A percentile compares a stretch with the other conserved stretches of the same genome.
These are phyloP conservation scores for Albifimbria verrucaria DNA, from an alignment of 2,329 filamentous ascomycete species.

Conservation along the genomic window DNA sequence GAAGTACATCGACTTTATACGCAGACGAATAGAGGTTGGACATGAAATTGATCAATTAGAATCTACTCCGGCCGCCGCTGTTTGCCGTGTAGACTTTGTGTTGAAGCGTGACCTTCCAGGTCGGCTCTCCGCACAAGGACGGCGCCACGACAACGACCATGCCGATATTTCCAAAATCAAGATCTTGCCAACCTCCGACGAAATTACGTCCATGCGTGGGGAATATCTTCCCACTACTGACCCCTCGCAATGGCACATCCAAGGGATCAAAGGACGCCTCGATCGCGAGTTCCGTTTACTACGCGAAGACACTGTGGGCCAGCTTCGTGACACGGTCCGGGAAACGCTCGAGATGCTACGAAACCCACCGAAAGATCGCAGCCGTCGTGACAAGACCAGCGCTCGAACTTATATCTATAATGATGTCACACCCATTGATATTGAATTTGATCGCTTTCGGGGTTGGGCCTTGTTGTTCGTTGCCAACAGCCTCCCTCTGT, in stretches of 20 bases:
- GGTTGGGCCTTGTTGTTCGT: conserved; percentile 42
- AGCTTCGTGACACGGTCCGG: conserved; percentile 46
- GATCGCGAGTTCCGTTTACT: conserved; percentile 55
- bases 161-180: conserved; percentile 41
- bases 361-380: conserved; percentile 2
- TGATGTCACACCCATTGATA: conserved; percentile 23
- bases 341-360: conserved; percentile 33
- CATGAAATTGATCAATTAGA: conserved; percentile 9
- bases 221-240: conserved; percentile 44
- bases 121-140: conserved; percentile 23
- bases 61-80: conserved; percentile 8
- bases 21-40: conserved; percentile 26
- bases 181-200: conserved; percentile 46
- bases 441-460: conserved; percentile 31
- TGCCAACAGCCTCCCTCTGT: conserved; percentile 41
- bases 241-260: conserved; percentile 27
- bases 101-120: conserved; percentile 30
- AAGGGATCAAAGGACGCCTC: conserved; percentile 43
- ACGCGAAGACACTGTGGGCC: conserved; percentile 52
- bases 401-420: conserved; percentile 24
- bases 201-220: conserved; percentile 37
- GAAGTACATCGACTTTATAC: conserved; percentile 28
- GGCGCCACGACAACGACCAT: conserved; percentile 49
- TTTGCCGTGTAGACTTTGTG: conserved; percentile 23
- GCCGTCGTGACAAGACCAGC: conserved; percentile 14